Conservation (phyloP, 257 asterid genomes). For the Linaria vulgaris region DNA sequence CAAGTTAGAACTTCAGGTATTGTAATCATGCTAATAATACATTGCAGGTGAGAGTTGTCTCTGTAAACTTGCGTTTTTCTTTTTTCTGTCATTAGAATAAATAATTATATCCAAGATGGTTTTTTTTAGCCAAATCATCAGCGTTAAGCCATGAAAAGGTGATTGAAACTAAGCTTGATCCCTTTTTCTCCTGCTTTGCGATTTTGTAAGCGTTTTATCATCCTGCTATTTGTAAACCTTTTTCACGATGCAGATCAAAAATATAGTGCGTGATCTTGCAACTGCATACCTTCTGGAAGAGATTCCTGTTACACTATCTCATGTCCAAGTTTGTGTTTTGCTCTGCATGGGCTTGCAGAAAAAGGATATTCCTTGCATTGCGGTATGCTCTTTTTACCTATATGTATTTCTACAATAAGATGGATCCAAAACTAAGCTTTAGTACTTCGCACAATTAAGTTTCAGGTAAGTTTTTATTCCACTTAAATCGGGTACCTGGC, state of each 20-base stretch:
- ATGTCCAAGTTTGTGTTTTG: slow-evolving; percentile 80
- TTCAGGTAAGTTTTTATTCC: no score
- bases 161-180: neutral
- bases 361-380: slow-evolving; percentile 56
- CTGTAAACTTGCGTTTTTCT: neutral
- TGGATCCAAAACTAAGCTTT: no score
- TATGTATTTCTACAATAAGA: no score
- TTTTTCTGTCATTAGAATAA: neutral
- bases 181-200: neutral
- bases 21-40: neutral
- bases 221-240: slow-evolving; percentile 13
- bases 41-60: slow-evolving; percentile 6
- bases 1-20: neutral
- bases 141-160: neutral
- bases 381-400: slow-evolving; percentile 48
- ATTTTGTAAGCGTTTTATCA: neutral
- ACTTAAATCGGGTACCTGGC: no score
- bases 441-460: no score
- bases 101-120: neutral
- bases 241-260: slow-evolving; percentile 46
- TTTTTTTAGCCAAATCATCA: neutral
- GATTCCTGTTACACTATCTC: slow-evolving; percentile 77
- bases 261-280: slow-evolving; percentile 59
- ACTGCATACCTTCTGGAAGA: slow-evolving; percentile 64
- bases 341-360: slow-evolving; percentile 88